A percentile compares a stretch with the other conserved stretches of the same genome.
phyloP scores from a whole-genome alignment of 495 filamentous ascomycete species.

The Rhypophila decipiens region DNA sequence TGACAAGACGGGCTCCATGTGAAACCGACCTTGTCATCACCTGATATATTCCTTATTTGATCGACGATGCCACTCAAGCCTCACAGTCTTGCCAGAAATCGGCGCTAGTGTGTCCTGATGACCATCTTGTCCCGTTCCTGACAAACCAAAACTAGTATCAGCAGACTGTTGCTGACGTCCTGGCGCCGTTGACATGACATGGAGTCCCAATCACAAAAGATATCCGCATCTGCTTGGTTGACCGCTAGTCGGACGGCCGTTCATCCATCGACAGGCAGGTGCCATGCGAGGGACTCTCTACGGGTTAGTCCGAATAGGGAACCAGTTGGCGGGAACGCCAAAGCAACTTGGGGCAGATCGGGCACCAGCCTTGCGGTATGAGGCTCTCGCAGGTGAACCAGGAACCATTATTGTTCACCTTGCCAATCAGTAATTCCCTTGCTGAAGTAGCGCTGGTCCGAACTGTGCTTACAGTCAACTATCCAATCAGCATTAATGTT shows the following conservation, averaged over 20 bases:
- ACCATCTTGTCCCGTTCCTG: constrained; percentile 13
- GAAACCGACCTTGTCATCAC: constrained; percentile 10
- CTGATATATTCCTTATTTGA: constrained; percentile 9
- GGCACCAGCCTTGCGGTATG: constrained; percentile 9
- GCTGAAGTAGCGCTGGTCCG: not conserved
- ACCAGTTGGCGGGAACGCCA: not conserved
- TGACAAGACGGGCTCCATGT: constrained; percentile 1
- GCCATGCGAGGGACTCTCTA: not conserved
- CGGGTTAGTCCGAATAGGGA: not conserved
- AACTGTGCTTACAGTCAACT: not conserved
- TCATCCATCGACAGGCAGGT: not conserved
- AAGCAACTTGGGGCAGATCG: not conserved
- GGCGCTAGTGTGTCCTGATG: constrained; percentile 16
- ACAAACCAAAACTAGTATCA: constrained; percentile 20
- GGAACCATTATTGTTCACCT: no score
- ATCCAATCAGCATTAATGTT: not conserved
- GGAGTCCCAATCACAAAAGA: constrained; percentile 10
- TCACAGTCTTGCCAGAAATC: not conserved
- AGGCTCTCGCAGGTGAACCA: constrained; percentile 1
- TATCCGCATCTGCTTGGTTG: constrained; percentile 8
- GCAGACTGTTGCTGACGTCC: constrained; percentile 19
- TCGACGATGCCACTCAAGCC: constrained; percentile 9
- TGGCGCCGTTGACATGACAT: constrained; percentile 3
- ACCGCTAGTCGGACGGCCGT: constrained; percentile 13
- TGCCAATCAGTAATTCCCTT: not conserved